Percentiles rank a stretch among this genome's conserved stretches.
Evolutionary conservation across 2,329 filamentous ascomycete genomes (phyloP).

Genomic region (Phoma sp.): DNA sequence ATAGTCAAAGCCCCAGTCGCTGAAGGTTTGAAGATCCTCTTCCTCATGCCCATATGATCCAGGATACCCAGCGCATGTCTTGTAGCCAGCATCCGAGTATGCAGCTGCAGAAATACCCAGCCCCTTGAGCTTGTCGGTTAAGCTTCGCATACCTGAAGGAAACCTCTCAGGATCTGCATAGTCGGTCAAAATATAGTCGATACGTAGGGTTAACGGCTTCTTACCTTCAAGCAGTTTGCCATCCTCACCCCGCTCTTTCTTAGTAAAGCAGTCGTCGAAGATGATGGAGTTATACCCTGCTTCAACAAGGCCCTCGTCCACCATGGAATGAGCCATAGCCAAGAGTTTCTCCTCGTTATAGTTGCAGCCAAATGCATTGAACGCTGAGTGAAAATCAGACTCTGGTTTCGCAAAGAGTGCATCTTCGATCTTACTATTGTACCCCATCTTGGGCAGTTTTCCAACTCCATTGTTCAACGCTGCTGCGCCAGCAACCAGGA

Average conservation of each 20-base stretch:
- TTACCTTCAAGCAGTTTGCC: constrained; percentile 10
- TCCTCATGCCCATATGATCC: constrained; percentile 56
- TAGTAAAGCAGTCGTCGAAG: constrained; percentile 18
- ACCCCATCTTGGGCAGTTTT: constrained; percentile 17
- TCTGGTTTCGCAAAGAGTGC: too few species aligned
- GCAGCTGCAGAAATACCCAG: constrained; percentile 13
- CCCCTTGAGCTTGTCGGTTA: constrained; percentile 10
- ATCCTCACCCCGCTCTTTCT: constrained; percentile 12
- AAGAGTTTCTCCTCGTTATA: constrained; percentile 13
- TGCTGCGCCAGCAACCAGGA: neutral
- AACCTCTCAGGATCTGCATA: constrained; percentile 10
- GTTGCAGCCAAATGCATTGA: constrained; percentile 15
- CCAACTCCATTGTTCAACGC: constrained; percentile 13
- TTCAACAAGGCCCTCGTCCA: constrained; percentile 15
- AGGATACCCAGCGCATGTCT: constrained; percentile 62
- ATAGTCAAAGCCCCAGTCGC: constrained; percentile 43
- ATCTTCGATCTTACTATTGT: neutral
- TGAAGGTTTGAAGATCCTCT: constrained; percentile 62
- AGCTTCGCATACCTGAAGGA: constrained; percentile 13
- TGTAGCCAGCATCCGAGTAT: constrained; percentile 60
- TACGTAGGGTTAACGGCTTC: neutral
- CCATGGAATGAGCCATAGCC: constrained; percentile 9
- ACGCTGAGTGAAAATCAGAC: neutral
- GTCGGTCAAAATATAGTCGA: neutral
- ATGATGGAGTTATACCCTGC: constrained; percentile 18